phyloP scores from a whole-genome alignment of 164 flowering plant genomes.

The Macadamia integrifolia region DNA sequence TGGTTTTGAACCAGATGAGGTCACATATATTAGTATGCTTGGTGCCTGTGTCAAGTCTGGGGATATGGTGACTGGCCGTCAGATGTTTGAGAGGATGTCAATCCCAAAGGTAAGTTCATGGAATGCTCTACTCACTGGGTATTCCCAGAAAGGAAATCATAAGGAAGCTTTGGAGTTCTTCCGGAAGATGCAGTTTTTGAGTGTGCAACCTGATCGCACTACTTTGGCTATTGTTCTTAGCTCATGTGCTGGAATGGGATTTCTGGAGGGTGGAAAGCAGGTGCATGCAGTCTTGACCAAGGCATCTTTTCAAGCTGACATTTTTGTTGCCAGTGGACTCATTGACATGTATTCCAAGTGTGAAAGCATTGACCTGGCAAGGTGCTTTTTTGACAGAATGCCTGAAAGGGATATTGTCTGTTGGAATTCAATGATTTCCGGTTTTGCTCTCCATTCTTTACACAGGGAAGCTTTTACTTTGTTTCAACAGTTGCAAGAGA shows the following conservation, averaged over 20 bases:
- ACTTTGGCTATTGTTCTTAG: conserved; percentile 58
- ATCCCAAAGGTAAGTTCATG: conserved; percentile 60
- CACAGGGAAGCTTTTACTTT: conserved; percentile 52
- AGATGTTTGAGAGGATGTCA: conserved; percentile 40
- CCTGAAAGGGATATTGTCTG: conserved; percentile 53
- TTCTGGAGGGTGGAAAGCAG: conserved; percentile 63
- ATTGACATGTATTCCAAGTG: conserved; percentile 71
- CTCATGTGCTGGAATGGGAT: conserved; percentile 59
- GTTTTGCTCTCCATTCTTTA: conserved; percentile 48
- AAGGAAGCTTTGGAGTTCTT: conserved; percentile 57
- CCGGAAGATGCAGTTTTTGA: conserved; percentile 65
- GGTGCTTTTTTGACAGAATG: conserved; percentile 35
- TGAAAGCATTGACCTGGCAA: conserved; percentile 43
- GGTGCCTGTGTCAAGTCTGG: conserved; percentile 57
- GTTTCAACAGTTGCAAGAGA: conserved; percentile 51
- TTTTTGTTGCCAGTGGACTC: conserved; percentile 67
- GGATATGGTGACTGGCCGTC: conserved; percentile 45
- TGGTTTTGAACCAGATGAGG: conserved; percentile 63
- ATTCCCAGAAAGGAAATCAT: conserved; percentile 44
- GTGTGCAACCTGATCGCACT: conserved; percentile 52
- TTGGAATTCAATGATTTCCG: conserved; percentile 79
- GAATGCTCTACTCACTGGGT: conserved; percentile 77
- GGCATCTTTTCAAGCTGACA: conserved; percentile 32
- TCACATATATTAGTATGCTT: conserved; percentile 57
- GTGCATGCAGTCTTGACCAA: conserved; percentile 55